Conservation (phyloP, 768 basidiomycete species). For the Melanogaster broomeanus region DNA sequence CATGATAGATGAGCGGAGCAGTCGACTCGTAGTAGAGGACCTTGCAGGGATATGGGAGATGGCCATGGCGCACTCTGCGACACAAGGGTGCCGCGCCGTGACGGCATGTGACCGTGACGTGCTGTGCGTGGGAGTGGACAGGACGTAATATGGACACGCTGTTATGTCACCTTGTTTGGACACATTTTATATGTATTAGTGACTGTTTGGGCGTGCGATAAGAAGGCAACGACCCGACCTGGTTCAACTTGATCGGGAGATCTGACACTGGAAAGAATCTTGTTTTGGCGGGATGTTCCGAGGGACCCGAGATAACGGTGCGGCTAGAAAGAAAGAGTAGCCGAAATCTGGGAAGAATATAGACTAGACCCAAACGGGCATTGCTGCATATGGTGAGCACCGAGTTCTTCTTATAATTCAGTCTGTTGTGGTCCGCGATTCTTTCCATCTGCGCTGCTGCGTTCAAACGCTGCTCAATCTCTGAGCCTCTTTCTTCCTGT, state of each 20-base stretch:
- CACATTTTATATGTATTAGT: conserved; percentile 10
- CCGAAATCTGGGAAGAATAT: conserved; percentile 40
- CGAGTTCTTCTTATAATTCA: conserved; percentile 37
- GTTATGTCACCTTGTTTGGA: conserved; percentile 31
- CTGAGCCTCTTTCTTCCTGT: conserved; percentile 8
- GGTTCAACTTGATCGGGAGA: conserved; percentile 33
- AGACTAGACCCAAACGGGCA: conserved; percentile 24
- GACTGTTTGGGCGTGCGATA: conserved; percentile 13
- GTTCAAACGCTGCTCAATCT: conserved; percentile 15
- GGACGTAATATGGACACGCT: conserved; percentile 35
- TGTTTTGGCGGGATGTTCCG: conserved; percentile 34
- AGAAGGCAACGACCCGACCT: conserved; percentile 1
- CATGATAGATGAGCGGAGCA: too few relatives aligned
- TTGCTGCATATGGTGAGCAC: conserved; percentile 24
- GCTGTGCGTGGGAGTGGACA: conserved; percentile 34
- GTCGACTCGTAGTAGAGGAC: too few relatives aligned
- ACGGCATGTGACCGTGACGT: conserved; percentile 8
- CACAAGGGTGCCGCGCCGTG: conserved; percentile 1
- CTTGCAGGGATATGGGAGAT: too few relatives aligned
- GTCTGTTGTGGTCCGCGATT: conserved; percentile 2
- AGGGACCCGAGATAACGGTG: conserved; percentile 31
- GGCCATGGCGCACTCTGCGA: not conserved
- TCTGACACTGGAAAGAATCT: conserved; percentile 20
- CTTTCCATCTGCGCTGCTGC: conserved; percentile 20
- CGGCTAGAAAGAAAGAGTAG: conserved; percentile 38